phyloP scores from a whole-genome alignment of 768 basidiomycete genomes.

The Boletus coccyginus region DNA sequence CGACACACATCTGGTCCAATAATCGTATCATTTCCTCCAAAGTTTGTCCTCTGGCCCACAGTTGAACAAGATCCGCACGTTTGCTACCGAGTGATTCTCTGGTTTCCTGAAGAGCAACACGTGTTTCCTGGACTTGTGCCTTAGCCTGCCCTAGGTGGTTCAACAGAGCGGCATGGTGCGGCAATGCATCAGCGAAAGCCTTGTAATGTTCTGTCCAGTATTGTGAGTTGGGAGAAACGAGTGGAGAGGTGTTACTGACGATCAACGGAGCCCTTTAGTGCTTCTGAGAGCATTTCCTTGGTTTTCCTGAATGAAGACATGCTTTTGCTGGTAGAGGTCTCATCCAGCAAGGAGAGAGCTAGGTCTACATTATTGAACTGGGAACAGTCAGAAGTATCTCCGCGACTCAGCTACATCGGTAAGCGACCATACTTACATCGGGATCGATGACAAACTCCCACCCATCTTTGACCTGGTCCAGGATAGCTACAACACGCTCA shows the following conservation, averaged over 20 bases:
- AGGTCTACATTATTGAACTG: slow-evolving; percentile 95
- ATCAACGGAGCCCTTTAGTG: slow-evolving; percentile 85
- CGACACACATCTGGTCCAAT: slow-evolving; percentile 87
- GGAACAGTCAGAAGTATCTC: slow-evolving; percentile 5
- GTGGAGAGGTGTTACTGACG: slow-evolving; percentile 46
- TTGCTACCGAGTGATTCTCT: slow-evolving; percentile 79
- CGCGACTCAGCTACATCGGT: neutral
- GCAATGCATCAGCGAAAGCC: slow-evolving; percentile 90
- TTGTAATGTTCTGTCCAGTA: slow-evolving; percentile 77
- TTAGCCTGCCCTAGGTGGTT: slow-evolving; percentile 72
- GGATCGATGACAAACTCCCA: slow-evolving; percentile 88
- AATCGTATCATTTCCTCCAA: slow-evolving; percentile 93
- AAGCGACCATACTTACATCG: slow-evolving; percentile 50
- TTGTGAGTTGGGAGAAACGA: neutral
- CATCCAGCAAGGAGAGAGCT: slow-evolving; percentile 84
- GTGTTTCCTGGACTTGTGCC: slow-evolving; percentile 67
- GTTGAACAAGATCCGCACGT: slow-evolving; percentile 83
- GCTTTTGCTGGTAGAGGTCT: slow-evolving; percentile 67
- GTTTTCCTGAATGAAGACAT: slow-evolving; percentile 75
- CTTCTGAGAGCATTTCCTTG: slow-evolving; percentile 73
- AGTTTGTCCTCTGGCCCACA: slow-evolving; percentile 88
- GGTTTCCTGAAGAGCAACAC: slow-evolving; percentile 68
- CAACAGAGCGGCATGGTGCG: slow-evolving; percentile 81
- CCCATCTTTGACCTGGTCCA: slow-evolving; percentile 83
- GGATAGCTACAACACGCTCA: slow-evolving; percentile 51